Evolutionary conservation across 345 rosid species (phyloP).

Genomic region (Eucalyptus tenuipes): DNA sequence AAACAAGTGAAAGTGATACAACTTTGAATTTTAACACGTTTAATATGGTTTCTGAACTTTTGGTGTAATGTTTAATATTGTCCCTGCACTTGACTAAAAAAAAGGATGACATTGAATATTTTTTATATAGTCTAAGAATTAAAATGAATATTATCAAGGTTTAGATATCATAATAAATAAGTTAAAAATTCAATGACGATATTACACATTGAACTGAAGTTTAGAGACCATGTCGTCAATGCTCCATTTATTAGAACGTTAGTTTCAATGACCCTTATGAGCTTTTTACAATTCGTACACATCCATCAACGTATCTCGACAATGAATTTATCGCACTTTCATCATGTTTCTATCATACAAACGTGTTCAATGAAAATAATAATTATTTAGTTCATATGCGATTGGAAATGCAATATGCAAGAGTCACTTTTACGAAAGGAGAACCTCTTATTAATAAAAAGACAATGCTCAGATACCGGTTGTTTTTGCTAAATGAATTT

Average conservation of each 20-base stretch:
- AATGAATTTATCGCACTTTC: too few species aligned
- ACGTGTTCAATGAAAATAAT: not conserved
- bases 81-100: not conserved
- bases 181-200: too few species aligned
- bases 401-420: not conserved
- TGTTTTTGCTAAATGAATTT: not conserved
- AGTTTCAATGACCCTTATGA: not conserved
- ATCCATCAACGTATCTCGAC: too few species aligned
- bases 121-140: not conserved
- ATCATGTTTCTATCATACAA: not conserved
- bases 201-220: fast-evolving
- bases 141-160: not conserved
- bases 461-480: not conserved
- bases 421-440: not conserved
- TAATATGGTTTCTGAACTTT: too few species aligned
- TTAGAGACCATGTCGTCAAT: not conserved
- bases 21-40: too few species aligned
- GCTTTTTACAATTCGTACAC: not conserved
- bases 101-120: too few species aligned
- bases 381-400: not conserved
- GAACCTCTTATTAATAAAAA: not conserved
- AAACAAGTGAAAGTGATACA: not conserved
- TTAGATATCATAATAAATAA: too few species aligned
- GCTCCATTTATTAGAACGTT: not conserved
- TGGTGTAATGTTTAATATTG: not conserved